Evolutionary conservation across 2,329 filamentous ascomycete species (phyloP).

Genomic region (Fusarium beomiforme): DNA sequence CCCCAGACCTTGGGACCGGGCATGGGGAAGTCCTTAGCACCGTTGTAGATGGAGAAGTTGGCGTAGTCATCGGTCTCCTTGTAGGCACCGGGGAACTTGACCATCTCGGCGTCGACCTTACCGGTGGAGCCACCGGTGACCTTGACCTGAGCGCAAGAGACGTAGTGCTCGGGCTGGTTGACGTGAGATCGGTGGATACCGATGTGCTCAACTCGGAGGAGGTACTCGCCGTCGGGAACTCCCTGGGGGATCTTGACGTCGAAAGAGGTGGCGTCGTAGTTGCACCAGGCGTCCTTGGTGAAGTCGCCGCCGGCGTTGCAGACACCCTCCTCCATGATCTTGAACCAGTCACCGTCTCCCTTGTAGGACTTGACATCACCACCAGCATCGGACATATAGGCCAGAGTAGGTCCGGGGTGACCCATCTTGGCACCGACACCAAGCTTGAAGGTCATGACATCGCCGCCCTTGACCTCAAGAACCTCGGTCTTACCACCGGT

Average conservation of each 20-base stretch:
- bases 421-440: slow-evolving; percentile 12
- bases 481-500: background rate
- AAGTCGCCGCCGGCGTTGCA: slow-evolving; percentile 19
- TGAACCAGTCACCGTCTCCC: slow-evolving; percentile 15
- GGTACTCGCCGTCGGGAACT: slow-evolving; percentile 17
- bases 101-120: slow-evolving; percentile 19
- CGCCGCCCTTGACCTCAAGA: slow-evolving; percentile 17
- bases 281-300: slow-evolving; percentile 27
- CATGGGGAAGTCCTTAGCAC: slow-evolving; percentile 18
- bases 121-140: slow-evolving; percentile 14
- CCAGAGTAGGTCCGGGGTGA: slow-evolving; percentile 22
- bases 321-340: slow-evolving; percentile 26
- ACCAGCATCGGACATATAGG: slow-evolving; percentile 14
- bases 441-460: slow-evolving; percentile 26
- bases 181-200: slow-evolving; percentile 19
- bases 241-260: slow-evolving; percentile 21
- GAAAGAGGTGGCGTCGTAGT: slow-evolving; percentile 9
- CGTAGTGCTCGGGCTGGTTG: slow-evolving; percentile 24
- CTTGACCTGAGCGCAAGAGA: slow-evolving; percentile 20
- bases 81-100: slow-evolving; percentile 24
- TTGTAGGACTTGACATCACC: slow-evolving; percentile 21
- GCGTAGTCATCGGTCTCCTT: slow-evolving; percentile 12
- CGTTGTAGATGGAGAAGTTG: slow-evolving; percentile 25
- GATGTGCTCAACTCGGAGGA: slow-evolving; percentile 25
- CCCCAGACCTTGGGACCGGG: slow-evolving; percentile 17